Evolutionary conservation across 1,139 yeast species (phyloP).

Genomic region (Sugiyamaella pinicola): DNA sequence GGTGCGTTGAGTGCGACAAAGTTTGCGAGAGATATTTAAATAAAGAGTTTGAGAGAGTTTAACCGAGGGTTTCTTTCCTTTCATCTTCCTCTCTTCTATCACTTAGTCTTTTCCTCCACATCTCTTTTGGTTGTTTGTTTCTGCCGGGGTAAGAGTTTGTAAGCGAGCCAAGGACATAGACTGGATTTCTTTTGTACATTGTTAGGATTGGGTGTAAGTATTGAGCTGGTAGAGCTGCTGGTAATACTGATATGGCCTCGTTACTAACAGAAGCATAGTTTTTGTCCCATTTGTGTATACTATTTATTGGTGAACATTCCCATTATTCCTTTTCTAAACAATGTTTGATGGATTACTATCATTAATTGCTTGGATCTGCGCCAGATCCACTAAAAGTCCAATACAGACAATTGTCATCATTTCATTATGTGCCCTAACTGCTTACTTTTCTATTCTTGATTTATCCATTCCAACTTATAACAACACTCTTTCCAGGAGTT

Average conservation of each 20-base stretch:
- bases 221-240: not conserved
- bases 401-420: constrained; percentile 82
- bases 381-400: constrained; percentile 77
- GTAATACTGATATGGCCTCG: not conserved
- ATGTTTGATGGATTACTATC: constrained; percentile 17
- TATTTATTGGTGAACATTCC: constrained; percentile 4
- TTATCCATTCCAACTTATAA: constrained; percentile 59
- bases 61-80: not conserved
- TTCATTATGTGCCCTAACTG: constrained; percentile 74
- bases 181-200: not conserved
- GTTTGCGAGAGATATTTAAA: not conserved
- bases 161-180: not conserved
- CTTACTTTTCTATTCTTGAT: constrained; percentile 80
- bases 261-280: no score
- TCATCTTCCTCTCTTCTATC: no score
- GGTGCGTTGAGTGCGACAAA: no score
- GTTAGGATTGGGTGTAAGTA: constrained; percentile 3
- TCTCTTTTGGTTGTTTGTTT: not conserved
- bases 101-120: not conserved
- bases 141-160: not conserved
- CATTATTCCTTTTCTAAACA: not conserved
- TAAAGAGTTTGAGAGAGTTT: not conserved
- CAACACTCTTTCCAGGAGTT: constrained; percentile 19
- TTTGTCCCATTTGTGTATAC: constrained; percentile 8
- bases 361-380: constrained; percentile 49